These are phyloP conservation scores for Populus ilicifolia DNA, from an alignment of 345 rosid species.

Conservation along the genomic window DNA sequence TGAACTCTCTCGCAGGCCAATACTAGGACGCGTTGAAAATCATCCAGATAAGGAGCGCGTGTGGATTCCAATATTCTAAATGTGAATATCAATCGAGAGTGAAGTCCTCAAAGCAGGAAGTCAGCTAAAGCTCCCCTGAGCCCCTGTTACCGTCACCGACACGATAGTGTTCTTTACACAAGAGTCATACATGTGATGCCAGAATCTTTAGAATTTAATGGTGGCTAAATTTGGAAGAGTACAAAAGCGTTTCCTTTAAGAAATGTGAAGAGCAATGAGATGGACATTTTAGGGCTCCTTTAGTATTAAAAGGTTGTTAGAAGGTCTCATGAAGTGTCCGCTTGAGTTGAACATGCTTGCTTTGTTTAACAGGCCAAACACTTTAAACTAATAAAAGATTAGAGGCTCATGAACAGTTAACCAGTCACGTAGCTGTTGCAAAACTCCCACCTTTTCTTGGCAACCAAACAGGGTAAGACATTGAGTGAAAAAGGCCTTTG, in stretches of 20 bases:
- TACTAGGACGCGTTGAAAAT: not conserved
- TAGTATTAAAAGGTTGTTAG: too few species aligned
- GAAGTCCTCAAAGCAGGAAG: not conserved
- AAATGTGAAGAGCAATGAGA: too few species aligned
- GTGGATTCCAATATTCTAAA: not conserved
- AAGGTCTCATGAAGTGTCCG: not conserved
- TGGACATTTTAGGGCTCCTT: too few species aligned
- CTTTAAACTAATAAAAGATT: not conserved
- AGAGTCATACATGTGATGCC: too few species aligned
- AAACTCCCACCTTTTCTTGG: conserved; percentile 6
- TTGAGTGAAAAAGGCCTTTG: not conserved
- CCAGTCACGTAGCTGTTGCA: not conserved
- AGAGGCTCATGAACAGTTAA: not conserved
- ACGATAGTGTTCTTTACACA: not conserved
- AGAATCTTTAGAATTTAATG: too few species aligned
- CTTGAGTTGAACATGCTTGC: not conserved
- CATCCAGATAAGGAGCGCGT: not conserved
- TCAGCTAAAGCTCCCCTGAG: not conserved
- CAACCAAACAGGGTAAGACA: not conserved
- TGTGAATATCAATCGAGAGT: not conserved
- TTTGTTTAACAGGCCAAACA: not conserved
- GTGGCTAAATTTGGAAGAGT: too few species aligned
- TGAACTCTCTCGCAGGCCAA: not conserved
- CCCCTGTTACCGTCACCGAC: conserved; percentile 15
- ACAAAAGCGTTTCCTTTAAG: too few species aligned